Percentiles rank a stretch among this genome's conserved stretches.
Evolutionary conservation across 164 flowering plant genomes (phyloP).

Genomic region (Malania oleifera): DNA sequence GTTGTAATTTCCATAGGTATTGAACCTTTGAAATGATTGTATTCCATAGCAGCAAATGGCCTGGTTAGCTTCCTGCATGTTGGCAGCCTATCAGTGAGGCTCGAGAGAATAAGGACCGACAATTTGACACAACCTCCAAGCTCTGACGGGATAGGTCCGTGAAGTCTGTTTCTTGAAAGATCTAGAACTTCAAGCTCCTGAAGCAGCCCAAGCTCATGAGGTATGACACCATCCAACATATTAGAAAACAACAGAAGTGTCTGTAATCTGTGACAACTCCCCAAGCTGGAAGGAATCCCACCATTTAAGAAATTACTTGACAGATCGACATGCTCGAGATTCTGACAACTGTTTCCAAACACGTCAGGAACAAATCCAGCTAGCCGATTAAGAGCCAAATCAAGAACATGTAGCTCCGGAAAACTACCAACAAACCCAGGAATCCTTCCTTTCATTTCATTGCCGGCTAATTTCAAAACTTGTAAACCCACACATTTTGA

Average conservation of each 20-base stretch:
- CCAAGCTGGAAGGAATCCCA: conserved; percentile 49
- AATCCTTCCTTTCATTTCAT: conserved; percentile 39
- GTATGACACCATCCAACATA: conserved; percentile 49
- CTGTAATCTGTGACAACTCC: conserved; percentile 39
- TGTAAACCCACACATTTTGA: conserved; percentile 29
- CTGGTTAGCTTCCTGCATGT: not conserved
- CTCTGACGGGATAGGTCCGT: conserved; percentile 43
- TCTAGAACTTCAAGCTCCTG: conserved; percentile 60
- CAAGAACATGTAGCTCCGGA: conserved; percentile 38
- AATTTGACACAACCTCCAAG: conserved; percentile 37
- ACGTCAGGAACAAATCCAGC: conserved; percentile 46
- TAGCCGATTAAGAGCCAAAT: conserved; percentile 59
- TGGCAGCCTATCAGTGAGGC: not conserved
- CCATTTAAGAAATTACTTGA: conserved; percentile 53
- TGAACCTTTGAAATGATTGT: not conserved
- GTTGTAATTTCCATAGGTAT: not conserved
- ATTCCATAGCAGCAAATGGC: not conserved
- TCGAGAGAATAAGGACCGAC: not conserved
- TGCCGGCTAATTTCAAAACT: conserved; percentile 54
- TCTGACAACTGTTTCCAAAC: conserved; percentile 41
- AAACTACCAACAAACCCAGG: conserved; percentile 45
- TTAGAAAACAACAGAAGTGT: conserved; percentile 56
- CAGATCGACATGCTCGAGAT: conserved; percentile 64
- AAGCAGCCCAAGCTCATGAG: conserved; percentile 56
- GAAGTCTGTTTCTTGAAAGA: conserved; percentile 62